phyloP scores from a whole-genome alignment of 768 basidiomycete genomes.

The Lactifluus subvellereus region DNA sequence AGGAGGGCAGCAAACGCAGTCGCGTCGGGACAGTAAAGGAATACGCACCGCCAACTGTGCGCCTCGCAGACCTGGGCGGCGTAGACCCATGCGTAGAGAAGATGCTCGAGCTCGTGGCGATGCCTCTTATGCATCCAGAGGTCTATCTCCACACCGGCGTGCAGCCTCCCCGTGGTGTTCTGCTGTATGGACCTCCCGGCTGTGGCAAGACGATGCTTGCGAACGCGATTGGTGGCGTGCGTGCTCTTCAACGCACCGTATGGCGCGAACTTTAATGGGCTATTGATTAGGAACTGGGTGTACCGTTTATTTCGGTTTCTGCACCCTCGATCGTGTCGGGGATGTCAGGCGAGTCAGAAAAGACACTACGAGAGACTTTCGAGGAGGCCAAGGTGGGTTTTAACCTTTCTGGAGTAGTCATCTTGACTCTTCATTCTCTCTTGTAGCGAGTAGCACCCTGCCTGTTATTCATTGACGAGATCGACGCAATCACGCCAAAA shows the following conservation, averaged over 20 bases:
- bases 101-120: slow-evolving; percentile 91
- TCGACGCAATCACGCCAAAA: slow-evolving; percentile 96
- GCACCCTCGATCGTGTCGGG: slow-evolving; percentile 95
- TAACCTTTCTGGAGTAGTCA: not conserved
- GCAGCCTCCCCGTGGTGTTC: slow-evolving; percentile 84
- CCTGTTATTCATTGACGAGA: slow-evolving; percentile 94
- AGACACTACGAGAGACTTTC: slow-evolving; percentile 91
- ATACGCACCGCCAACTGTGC: slow-evolving; percentile 63
- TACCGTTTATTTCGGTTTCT: slow-evolving; percentile 92
- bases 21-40: slow-evolving; percentile 45
- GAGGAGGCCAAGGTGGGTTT: slow-evolving; percentile 85
- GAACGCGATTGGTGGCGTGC: slow-evolving; percentile 90
- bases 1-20: slow-evolving; percentile 54
- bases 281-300: slow-evolving; percentile 66
- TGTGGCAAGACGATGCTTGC: slow-evolving; percentile 96
- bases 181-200: slow-evolving; percentile 93
- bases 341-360: slow-evolving; percentile 98
- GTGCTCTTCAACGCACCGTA: slow-evolving; percentile 26
- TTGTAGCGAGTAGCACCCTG: slow-evolving; percentile 82
- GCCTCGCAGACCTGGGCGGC: slow-evolving; percentile 84
- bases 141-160: slow-evolving; percentile 92
- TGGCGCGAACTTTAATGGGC: not conserved
- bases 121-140: slow-evolving; percentile 94
- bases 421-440: not conserved
- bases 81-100: slow-evolving; percentile 83